These are phyloP conservation scores for Ilyonectria mors-panacis DNA, from an alignment of 2,329 filamentous ascomycete genomes.

Conservation along the genomic window DNA sequence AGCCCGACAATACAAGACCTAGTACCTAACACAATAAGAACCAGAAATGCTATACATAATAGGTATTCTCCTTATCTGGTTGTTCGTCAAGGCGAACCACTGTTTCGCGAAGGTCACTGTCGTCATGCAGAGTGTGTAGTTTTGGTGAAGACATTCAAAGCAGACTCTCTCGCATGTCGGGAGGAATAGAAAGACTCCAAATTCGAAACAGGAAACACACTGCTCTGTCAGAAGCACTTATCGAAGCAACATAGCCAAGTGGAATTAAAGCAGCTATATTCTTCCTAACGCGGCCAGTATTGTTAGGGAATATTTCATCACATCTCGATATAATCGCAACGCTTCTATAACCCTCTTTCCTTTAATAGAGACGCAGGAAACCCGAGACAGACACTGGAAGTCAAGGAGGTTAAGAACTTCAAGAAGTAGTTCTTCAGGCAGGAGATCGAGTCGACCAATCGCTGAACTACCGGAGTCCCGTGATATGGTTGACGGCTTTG, in stretches of 20 bases:
- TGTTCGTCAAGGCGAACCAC: conserved; percentile 35
- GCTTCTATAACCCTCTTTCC: conserved; percentile 39
- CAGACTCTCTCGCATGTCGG: conserved; percentile 49
- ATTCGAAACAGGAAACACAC: conserved; percentile 47
- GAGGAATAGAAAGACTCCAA: conserved; percentile 48
- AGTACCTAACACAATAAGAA: no score
- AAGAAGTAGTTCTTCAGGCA: conserved; percentile 42
- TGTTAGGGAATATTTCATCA: conserved; percentile 54
- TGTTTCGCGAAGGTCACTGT: conserved; percentile 17
- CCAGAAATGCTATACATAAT: conserved; percentile 15
- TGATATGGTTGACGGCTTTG: background rate
- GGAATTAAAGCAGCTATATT: conserved; percentile 35
- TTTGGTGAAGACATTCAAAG: conserved; percentile 43
- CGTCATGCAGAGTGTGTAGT: conserved; percentile 39
- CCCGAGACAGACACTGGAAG: conserved; percentile 42
- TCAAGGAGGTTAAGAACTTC: conserved; percentile 43
- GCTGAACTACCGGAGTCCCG: conserved; percentile 14
- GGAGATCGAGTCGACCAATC: conserved; percentile 39
- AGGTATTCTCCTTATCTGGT: conserved; percentile 30
- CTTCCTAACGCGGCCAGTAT: conserved; percentile 38
- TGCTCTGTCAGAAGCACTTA: conserved; percentile 34
- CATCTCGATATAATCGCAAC: conserved; percentile 55
- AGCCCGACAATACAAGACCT: background rate
- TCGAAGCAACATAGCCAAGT: conserved; percentile 37
- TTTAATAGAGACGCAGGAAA: conserved; percentile 40